phyloP scores from a whole-genome alignment of 768 basidiomycete species.

The Psilocybe azurescens region DNA sequence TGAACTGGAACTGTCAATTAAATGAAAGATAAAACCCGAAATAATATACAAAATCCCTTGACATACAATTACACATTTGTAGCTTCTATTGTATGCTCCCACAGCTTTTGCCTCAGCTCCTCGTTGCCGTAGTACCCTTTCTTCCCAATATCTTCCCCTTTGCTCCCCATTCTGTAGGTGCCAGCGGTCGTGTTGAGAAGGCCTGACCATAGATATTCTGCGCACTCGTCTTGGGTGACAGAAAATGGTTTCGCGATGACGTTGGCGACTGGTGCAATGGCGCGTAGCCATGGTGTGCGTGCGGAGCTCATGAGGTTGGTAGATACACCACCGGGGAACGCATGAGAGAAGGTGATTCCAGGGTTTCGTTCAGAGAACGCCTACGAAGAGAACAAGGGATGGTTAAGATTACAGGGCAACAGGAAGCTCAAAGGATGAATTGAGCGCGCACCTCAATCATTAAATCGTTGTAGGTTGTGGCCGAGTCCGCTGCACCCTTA shows the following conservation, averaged over 20 bases:
- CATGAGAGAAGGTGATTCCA: conserved; percentile 39
- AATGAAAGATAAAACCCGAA: too few relatives aligned
- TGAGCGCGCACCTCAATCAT: conserved; percentile 49
- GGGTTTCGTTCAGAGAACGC: conserved; percentile 36
- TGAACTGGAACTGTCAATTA: too few relatives aligned
- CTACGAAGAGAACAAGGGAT: conserved; percentile 20
- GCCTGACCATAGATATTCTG: conserved; percentile 44
- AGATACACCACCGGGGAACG: conserved; percentile 42
- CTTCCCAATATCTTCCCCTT: conserved; percentile 42
- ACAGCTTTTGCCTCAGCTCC: conserved; percentile 39
- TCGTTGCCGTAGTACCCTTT: conserved; percentile 40
- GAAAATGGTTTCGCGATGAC: conserved; percentile 30
- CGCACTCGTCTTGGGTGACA: conserved; percentile 31
- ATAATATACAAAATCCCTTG: neutral
- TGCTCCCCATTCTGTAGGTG: conserved; percentile 35
- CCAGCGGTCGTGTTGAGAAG: conserved; percentile 24
- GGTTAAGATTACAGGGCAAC: neutral
- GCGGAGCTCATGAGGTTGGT: conserved; percentile 34
- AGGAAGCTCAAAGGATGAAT: too few relatives aligned
- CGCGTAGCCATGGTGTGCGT: conserved; percentile 29
- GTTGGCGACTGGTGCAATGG: conserved; percentile 22
- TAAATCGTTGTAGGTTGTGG: conserved; percentile 55
- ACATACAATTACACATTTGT: neutral
- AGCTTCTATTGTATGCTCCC: conserved; percentile 36
- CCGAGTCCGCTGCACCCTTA: conserved; percentile 34